Percentiles rank a stretch among this genome's conserved stretches.
phyloP scores from a whole-genome alignment of 2,329 filamentous ascomycete genomes.

The Xylariaceae sp. region DNA sequence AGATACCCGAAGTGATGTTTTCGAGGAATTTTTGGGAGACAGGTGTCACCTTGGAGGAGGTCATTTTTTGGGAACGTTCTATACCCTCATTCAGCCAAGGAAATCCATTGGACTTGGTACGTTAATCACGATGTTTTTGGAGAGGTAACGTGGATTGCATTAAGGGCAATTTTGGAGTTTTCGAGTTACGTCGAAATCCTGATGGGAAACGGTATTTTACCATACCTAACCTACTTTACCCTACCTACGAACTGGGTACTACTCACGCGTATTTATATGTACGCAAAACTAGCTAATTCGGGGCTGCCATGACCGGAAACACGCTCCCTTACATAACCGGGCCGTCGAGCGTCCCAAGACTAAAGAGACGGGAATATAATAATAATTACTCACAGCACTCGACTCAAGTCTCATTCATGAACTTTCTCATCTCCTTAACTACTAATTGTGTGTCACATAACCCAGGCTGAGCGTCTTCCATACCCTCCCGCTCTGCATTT shows the following conservation, averaged over 20 bases:
- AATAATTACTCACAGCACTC: conserved; percentile 2
- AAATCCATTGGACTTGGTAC: conserved; percentile 16
- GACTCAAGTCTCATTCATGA: not conserved
- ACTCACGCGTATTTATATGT: conserved; percentile 20
- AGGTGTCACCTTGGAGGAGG: conserved; percentile 21
- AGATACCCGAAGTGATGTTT: not conserved
- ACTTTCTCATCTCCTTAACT: no score
- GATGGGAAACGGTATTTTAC: not conserved
- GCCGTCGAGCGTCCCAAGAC: conserved; percentile 12
- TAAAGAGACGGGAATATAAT: conserved; percentile 23
- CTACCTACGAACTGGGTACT: no score
- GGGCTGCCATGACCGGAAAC: conserved; percentile 16
- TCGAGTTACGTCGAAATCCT: not conserved
- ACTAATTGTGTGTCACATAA: not conserved
- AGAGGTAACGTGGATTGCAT: conserved; percentile 23
- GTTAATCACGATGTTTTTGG: conserved; percentile 26
- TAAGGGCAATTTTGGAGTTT: conserved; percentile 12
- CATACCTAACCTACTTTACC: no score
- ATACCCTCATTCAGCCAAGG: conserved; percentile 32
- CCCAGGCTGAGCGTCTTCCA: not conserved
- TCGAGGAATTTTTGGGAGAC: conserved; percentile 7
- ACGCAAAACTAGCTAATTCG: conserved; percentile 20
- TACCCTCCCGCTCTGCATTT: not conserved
- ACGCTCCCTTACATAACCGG: conserved; percentile 20
- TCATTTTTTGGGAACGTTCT: conserved; percentile 24